Evolutionary conservation across 2,329 filamentous ascomycete species (phyloP).

Genomic region (Penicillium sp.): DNA sequence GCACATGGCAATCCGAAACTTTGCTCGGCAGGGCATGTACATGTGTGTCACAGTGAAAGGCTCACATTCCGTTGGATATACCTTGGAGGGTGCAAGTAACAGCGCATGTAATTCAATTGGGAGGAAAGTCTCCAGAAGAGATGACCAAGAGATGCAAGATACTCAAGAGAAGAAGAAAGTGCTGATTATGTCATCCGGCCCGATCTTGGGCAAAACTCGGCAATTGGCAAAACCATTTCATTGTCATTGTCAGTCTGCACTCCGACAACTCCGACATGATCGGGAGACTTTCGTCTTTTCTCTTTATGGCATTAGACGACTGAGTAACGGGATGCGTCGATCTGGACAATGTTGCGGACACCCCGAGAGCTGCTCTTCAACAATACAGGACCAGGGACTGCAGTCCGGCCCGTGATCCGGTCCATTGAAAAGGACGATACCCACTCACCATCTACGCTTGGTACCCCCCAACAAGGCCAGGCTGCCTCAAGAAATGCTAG

Average conservation of each 20-base stretch:
- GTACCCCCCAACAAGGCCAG: background rate
- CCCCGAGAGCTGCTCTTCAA: background rate
- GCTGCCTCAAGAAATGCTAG: background rate
- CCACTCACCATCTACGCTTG: background rate
- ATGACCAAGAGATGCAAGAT: background rate
- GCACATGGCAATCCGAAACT: background rate
- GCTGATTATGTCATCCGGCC: constrained; percentile 17
- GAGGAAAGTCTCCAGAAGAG: no score
- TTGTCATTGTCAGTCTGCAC: no score
- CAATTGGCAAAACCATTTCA: background rate
- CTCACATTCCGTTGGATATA: background rate
- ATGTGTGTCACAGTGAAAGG: background rate
- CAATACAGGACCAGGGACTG: background rate
- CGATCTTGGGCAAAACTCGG: constrained; percentile 7
- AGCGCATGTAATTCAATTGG: no score
- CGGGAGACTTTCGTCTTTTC: no score
- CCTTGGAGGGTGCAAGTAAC: background rate
- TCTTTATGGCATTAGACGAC: background rate
- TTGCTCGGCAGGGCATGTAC: background rate
- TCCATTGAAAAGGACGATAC: constrained; percentile 12
- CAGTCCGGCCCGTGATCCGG: background rate
- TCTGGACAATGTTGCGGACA: constrained; percentile 1
- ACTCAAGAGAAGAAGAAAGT: background rate
- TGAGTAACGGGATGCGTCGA: background rate
- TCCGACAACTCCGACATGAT: background rate